Percentiles rank a stretch among this genome's conserved stretches.
phyloP scores from a whole-genome alignment of 805 yeast species.

The Ogataea wickerhamii region DNA sequence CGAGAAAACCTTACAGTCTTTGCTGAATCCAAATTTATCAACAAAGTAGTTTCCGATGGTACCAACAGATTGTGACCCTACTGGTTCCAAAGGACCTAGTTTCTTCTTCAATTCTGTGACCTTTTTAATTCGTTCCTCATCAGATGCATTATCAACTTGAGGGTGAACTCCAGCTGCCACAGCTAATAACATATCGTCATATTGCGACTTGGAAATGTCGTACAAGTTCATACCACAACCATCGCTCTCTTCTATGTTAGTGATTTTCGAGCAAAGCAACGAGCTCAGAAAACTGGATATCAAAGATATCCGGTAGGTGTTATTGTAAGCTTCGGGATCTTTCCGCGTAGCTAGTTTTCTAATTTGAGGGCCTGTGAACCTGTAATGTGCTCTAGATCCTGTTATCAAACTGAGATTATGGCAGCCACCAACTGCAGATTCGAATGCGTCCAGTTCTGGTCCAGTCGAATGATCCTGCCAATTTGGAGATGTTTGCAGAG shows the following conservation, averaged over 20 bases:
- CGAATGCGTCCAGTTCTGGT: slow-evolving; percentile 60
- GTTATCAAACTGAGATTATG: slow-evolving; percentile 59
- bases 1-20: slow-evolving; percentile 59
- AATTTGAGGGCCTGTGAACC: slow-evolving; percentile 93
- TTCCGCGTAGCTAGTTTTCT: slow-evolving; percentile 59
- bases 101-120: slow-evolving; percentile 43
- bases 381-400: slow-evolving; percentile 83
- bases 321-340: slow-evolving; percentile 47
- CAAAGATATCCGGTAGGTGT: slow-evolving; percentile 62
- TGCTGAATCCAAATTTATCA: slow-evolving; percentile 57
- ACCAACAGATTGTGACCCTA: slow-evolving; percentile 49
- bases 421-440: slow-evolving; percentile 57
- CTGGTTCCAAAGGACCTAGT: slow-evolving; percentile 51
- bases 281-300: slow-evolving; percentile 79
- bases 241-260: slow-evolving; percentile 74
- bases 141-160: slow-evolving; percentile 36
- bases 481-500: slow-evolving; percentile 71
- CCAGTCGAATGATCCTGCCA: slow-evolving; percentile 95
- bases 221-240: slow-evolving; percentile 93
- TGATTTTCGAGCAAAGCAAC: slow-evolving; percentile 59
- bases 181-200: slow-evolving; percentile 53
- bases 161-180: slow-evolving; percentile 52
- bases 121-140: slow-evolving; percentile 27
- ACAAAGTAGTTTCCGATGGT: slow-evolving; percentile 57
- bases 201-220: slow-evolving; percentile 57